These are phyloP conservation scores for Zangia roseola DNA, from an alignment of 768 basidiomycete species.

Conservation along the genomic window DNA sequence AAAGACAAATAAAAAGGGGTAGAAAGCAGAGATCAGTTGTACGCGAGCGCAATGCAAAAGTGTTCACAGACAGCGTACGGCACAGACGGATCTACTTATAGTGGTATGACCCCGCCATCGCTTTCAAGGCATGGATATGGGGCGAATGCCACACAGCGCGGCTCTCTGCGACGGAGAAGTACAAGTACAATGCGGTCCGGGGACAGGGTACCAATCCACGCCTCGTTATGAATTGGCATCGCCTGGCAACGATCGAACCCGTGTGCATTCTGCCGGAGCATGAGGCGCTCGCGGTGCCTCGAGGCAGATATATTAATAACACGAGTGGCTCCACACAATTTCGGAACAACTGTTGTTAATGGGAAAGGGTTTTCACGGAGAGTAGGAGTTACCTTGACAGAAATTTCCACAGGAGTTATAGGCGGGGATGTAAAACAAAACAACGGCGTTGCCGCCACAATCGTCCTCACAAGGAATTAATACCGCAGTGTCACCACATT, in stretches of 20 bases:
- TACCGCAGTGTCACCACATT: no score
- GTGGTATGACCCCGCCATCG: not conserved
- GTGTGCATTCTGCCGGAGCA: constrained; percentile 5
- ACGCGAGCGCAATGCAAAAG: not conserved
- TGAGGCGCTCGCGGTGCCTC: no score
- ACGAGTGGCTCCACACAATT: not conserved
- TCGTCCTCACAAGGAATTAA: no score
- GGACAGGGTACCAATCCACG: not conserved
- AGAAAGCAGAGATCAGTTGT: not conserved
- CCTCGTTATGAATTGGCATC: constrained; percentile 7
- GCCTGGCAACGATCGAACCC: not conserved
- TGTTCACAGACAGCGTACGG: constrained; percentile 1
- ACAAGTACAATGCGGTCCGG: not conserved
- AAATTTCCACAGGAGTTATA: no score
- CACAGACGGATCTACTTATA: constrained; percentile 17
- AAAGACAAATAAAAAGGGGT: constrained; percentile 3
- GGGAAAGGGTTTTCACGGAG: not conserved
- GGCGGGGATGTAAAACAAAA: not conserved
- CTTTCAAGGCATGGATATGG: constrained; percentile 13
- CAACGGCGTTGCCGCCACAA: not conserved
- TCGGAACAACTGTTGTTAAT: not conserved
- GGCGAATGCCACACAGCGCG: constrained; percentile 17
- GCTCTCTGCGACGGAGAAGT: not conserved
- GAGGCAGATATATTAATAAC: constrained; percentile 7
- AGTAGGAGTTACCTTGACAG: not conserved